These are phyloP conservation scores for Neofusicoccum umdonicola DNA, from an alignment of 2,329 filamentous ascomycete genomes.

Conservation along the genomic window DNA sequence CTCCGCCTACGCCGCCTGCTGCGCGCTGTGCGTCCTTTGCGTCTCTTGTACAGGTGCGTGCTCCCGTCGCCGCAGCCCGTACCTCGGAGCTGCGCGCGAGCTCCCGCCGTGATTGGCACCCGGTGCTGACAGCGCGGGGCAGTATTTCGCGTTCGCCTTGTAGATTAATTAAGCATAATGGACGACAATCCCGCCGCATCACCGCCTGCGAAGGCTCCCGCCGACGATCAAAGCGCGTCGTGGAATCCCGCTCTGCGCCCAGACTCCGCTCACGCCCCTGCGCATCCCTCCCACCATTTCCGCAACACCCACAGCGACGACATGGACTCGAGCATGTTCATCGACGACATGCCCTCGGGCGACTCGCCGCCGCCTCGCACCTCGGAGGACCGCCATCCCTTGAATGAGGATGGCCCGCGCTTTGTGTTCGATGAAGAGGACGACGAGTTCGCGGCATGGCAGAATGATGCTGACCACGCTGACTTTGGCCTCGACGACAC, in stretches of 20 bases:
- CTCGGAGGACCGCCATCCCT: slow-evolving; percentile 15
- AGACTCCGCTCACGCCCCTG: slow-evolving; percentile 30
- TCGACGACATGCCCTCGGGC: slow-evolving; percentile 17
- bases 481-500: background rate
- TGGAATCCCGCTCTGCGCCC: slow-evolving; percentile 58
- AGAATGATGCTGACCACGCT: background rate
- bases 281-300: slow-evolving; percentile 19
- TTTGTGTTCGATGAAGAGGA: slow-evolving; percentile 13
- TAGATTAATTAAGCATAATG: slow-evolving; percentile 14
- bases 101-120: background rate
- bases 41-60: slow-evolving; percentile 37
- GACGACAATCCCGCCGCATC: slow-evolving; percentile 10
- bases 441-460: slow-evolving; percentile 4
- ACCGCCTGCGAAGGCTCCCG: slow-evolving; percentile 7
- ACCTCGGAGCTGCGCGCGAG: background rate
- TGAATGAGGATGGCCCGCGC: slow-evolving; percentile 5
- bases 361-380: slow-evolving; percentile 16
- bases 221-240: slow-evolving; percentile 29
- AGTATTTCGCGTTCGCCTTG: background rate
- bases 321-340: slow-evolving; percentile 22
- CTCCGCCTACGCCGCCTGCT: slow-evolving; percentile 1
- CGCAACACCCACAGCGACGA: slow-evolving; percentile 12
- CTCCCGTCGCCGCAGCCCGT: background rate
- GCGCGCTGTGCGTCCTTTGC: slow-evolving; percentile 18
- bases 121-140: slow-evolving; percentile 1